phyloP scores from a whole-genome alignment of 1,139 yeast genomes.

The Cylindricascospora bacillispora region DNA sequence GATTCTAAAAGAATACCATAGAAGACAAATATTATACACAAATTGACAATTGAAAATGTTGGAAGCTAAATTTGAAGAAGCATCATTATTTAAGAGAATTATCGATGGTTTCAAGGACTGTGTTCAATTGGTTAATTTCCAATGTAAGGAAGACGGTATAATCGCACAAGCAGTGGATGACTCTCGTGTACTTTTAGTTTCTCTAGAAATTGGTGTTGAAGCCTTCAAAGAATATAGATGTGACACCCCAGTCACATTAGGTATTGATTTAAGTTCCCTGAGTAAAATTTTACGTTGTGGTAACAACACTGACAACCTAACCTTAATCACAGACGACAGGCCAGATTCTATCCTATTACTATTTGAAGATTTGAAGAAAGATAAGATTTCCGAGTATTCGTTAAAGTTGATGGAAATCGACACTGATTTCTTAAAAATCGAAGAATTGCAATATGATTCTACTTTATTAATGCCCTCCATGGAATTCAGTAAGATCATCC shows the following conservation, averaged over 20 bases:
- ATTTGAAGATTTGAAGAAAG: constrained; percentile 84
- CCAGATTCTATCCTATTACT: constrained; percentile 74
- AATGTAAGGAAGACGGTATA: constrained; percentile 88
- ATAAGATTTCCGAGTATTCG: constrained; percentile 83
- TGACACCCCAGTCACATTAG: constrained; percentile 86
- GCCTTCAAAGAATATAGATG: constrained; percentile 93
- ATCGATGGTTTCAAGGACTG: constrained; percentile 90
- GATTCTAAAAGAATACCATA: too few species aligned
- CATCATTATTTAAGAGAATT: constrained; percentile 79
- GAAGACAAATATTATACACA: too few species aligned
- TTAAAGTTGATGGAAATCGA: constrained; percentile 94
- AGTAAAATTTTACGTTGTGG: constrained; percentile 86
- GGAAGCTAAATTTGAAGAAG: constrained; percentile 95
- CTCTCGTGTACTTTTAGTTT: constrained; percentile 86
- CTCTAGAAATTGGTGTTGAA: constrained; percentile 75
- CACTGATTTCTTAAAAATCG: constrained; percentile 86
- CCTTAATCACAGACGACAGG: constrained; percentile 82
- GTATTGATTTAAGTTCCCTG: constrained; percentile 77
- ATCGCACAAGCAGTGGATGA: constrained; percentile 97
- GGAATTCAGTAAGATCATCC: constrained; percentile 81
- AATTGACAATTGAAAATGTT: constrained; percentile 69
- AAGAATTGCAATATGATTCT: constrained; percentile 85
- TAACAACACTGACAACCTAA: constrained; percentile 76
- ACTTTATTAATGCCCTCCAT: constrained; percentile 76
- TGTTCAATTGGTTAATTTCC: constrained; percentile 89